Base-by-base conservation (phyloP, 2,329 filamentous ascomycete genomes). In the Trichoderma koningiopsis region DNA sequence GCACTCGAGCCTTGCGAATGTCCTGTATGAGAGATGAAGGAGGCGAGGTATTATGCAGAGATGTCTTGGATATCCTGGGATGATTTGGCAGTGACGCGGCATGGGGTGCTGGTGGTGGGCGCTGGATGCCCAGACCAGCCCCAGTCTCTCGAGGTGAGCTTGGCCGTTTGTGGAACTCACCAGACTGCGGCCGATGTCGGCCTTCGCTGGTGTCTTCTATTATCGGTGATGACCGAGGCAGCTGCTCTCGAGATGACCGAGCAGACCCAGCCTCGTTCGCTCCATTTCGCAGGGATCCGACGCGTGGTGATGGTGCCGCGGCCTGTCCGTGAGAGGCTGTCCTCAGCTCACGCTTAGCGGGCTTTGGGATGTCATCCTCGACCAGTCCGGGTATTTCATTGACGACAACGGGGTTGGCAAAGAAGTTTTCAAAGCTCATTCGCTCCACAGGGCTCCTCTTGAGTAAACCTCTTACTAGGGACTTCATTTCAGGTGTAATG, bases 381-480 rank as follows among this genome's bases (percentile, higher is more conserved):
- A 94, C 89, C 35, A 97, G 82, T 6, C 91, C 92, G 0, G 94
- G 93, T 74, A 97, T 97, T 4, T 90, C 87, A 24, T 86, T 87
- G 14, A 87, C 88, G 64, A 97, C 88, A 35, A 96, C 89, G 35
- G 86, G 81, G 76, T 95, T 90, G 19, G 82, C 83, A 80, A 98
- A 98, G 78, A 97, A 96, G 72, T 91, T 89, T 63, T 93, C 89
- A 74, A 97, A 98, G 68, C 89, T 92, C 78, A 97, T 87, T 69
- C 96, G 87, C 78, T 97, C 93, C 5, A 92, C 88, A 0, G 96
- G 93, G 70, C 90, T 95, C 70, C 92, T 89, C 82, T 95, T 97
- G 72, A 99, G 83, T 19, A 99, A 85, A 49, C 86, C 86, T 55
- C 93, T 88, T 70, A 97, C 94, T 22, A 97, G 83, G 27, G 86